phyloP scores from a whole-genome alignment of 495 filamentous ascomycete species.

The Aspergillus nidulans region DNA sequence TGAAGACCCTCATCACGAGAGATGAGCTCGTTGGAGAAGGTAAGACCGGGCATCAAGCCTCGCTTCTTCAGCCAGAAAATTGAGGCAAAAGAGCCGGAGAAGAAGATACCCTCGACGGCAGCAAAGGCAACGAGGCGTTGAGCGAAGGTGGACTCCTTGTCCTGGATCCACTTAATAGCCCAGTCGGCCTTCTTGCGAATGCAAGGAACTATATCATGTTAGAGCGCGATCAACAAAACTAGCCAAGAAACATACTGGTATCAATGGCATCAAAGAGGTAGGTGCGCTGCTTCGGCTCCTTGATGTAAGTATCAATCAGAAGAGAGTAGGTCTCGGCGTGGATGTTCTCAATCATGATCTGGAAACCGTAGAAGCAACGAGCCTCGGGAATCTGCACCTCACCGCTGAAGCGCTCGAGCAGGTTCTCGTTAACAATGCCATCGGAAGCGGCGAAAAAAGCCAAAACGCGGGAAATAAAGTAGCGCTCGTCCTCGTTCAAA shows the following conservation, averaged over 20 bases:
- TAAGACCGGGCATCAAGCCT: constrained; percentile 95
- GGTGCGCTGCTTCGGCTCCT: constrained; percentile 91
- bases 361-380: constrained; percentile 99
- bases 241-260: constrained; percentile 60
- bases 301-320: constrained; percentile 99
- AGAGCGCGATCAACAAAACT: not conserved
- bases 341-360: constrained; percentile 99
- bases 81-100: constrained; percentile 97
- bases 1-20: constrained; percentile 99
- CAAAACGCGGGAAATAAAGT: constrained; percentile 96
- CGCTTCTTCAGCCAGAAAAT: constrained; percentile 99
- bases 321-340: constrained; percentile 99
- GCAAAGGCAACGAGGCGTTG: constrained; percentile 96
- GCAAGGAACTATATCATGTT: constrained; percentile 66
- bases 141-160: constrained; percentile 88
- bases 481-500: constrained; percentile 93
- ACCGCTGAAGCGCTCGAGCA: constrained; percentile 93
- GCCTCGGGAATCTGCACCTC: constrained; percentile 98
- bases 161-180: constrained; percentile 92
- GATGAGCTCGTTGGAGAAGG: constrained; percentile 99
- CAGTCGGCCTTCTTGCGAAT: constrained; percentile 98
- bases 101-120: constrained; percentile 99
- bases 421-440: constrained; percentile 99
- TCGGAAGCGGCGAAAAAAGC: constrained; percentile 99
- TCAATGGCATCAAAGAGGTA: constrained; percentile 99